Evolutionary conservation across 768 basidiomycete genomes (phyloP).

Genomic region (Hortiboletus campestris): DNA sequence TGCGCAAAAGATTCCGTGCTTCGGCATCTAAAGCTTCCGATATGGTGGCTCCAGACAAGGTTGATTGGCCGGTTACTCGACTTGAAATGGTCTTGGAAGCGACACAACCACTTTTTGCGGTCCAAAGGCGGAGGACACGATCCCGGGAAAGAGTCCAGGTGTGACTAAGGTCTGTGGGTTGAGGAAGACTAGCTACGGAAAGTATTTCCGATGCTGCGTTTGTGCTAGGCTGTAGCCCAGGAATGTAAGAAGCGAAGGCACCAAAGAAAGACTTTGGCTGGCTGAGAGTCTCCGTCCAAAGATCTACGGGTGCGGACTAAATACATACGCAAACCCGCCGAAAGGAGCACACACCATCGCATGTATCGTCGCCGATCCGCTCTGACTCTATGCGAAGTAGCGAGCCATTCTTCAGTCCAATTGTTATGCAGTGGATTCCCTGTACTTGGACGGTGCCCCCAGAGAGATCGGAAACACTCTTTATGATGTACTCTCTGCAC

Average conservation of each 20-base stretch:
- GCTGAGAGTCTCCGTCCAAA: constrained; percentile 66
- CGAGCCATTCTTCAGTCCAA: constrained; percentile 59
- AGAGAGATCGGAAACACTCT: constrained; percentile 44
- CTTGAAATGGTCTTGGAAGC: constrained; percentile 54
- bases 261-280: constrained; percentile 67
- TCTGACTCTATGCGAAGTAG: constrained; percentile 71
- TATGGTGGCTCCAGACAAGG: constrained; percentile 32
- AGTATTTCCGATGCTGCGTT: constrained; percentile 59
- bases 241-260: constrained; percentile 64
- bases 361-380: constrained; percentile 48
- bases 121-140: constrained; percentile 82
- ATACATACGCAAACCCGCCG: constrained; percentile 2
- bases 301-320: constrained; percentile 43
- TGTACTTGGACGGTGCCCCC: constrained; percentile 61
- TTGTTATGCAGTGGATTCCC: constrained; percentile 62
- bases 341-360: constrained; percentile 50
- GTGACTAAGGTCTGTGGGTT: constrained; percentile 71
- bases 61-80: constrained; percentile 32
- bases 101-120: constrained; percentile 70
- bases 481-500: constrained; percentile 68
- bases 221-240: constrained; percentile 45
- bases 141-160: constrained; percentile 88
- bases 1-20: constrained; percentile 61
- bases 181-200: constrained; percentile 69
- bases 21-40: constrained; percentile 57